Conservation (phyloP, 2,329 filamentous ascomycete genomes). For the Clonostachys chloroleuca region DNA sequence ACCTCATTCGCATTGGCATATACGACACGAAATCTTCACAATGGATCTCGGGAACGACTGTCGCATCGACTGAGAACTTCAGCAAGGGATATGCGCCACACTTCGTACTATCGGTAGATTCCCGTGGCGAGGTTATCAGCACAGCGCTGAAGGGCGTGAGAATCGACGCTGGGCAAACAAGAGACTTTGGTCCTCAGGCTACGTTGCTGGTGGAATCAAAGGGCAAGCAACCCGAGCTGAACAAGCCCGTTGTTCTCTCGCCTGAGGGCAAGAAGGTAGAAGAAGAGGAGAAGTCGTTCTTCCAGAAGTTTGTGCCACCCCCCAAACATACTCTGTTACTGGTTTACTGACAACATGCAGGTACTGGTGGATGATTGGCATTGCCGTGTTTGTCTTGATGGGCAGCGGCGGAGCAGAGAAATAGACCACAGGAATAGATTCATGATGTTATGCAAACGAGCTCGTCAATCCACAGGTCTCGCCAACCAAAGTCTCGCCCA, state of each 20-base stretch:
- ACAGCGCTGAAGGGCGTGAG: slow-evolving; percentile 48
- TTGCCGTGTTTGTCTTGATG: slow-evolving; percentile 47
- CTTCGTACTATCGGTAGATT: slow-evolving; percentile 47
- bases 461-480: too few relatives aligned
- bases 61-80: slow-evolving; percentile 53
- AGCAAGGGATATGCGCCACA: slow-evolving; percentile 56
- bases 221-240: slow-evolving; percentile 55
- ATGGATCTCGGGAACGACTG: slow-evolving; percentile 53
- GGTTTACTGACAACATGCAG: slow-evolving; percentile 33
- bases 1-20: slow-evolving; percentile 53
- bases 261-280: slow-evolving; percentile 55
- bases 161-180: slow-evolving; percentile 60
- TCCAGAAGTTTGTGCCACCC: slow-evolving; percentile 55
- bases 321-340: not conserved
- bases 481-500: too few relatives aligned
- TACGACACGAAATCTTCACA: slow-evolving; percentile 40
- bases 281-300: slow-evolving; percentile 57
- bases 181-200: slow-evolving; percentile 60
- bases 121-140: slow-evolving; percentile 38
- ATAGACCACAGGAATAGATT: slow-evolving; percentile 23
- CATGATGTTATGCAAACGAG: too few relatives aligned
- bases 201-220: slow-evolving; percentile 38
- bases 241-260: slow-evolving; percentile 58
- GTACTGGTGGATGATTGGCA: slow-evolving; percentile 63
- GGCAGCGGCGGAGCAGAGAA: slow-evolving; percentile 49